phyloP scores from a whole-genome alignment of 768 basidiomycete species.

The Scleroderma citrinum region DNA sequence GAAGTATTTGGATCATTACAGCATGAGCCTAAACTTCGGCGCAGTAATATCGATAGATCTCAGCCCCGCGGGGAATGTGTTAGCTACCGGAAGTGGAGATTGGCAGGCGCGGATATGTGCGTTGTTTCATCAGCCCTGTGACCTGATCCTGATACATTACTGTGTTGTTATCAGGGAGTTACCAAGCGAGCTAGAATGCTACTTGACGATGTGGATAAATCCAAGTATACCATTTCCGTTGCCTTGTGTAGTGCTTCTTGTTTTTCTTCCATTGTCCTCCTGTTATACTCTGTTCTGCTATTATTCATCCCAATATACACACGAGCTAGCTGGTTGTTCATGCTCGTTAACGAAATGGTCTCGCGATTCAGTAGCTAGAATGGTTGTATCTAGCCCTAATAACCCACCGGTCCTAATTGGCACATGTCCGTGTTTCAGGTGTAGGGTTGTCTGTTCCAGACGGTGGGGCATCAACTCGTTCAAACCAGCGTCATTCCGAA shows the following conservation, averaged over 20 bases:
- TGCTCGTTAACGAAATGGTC: background rate
- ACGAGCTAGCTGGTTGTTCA: background rate
- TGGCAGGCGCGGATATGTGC: slow-evolving; percentile 66
- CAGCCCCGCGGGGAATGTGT: slow-evolving; percentile 50
- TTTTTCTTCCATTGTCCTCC: slow-evolving; percentile 7
- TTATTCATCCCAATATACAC: background rate
- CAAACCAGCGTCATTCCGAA: too few relatives aligned
- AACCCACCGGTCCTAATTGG: background rate
- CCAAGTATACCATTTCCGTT: slow-evolving; percentile 6
- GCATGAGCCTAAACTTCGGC: slow-evolving; percentile 5
- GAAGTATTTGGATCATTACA: background rate
- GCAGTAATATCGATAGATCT: slow-evolving; percentile 70
- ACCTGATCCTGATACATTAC: slow-evolving; percentile 1
- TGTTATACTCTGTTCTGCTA: background rate
- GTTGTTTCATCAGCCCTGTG: slow-evolving; percentile 15
- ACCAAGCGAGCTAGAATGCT: slow-evolving; percentile 22
- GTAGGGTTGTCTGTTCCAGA: too few relatives aligned
- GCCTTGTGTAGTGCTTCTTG: slow-evolving; percentile 24
- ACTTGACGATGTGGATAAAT: slow-evolving; percentile 4
- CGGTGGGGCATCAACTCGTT: too few relatives aligned
- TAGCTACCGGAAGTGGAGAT: slow-evolving; percentile 70
- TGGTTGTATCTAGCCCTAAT: background rate
- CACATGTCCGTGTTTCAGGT: background rate
- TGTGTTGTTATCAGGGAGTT: slow-evolving; percentile 18
- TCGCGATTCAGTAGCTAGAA: background rate